Base-by-base conservation (phyloP, 202 grass and related monocot genomes). In the Setaria viridis region DNA sequence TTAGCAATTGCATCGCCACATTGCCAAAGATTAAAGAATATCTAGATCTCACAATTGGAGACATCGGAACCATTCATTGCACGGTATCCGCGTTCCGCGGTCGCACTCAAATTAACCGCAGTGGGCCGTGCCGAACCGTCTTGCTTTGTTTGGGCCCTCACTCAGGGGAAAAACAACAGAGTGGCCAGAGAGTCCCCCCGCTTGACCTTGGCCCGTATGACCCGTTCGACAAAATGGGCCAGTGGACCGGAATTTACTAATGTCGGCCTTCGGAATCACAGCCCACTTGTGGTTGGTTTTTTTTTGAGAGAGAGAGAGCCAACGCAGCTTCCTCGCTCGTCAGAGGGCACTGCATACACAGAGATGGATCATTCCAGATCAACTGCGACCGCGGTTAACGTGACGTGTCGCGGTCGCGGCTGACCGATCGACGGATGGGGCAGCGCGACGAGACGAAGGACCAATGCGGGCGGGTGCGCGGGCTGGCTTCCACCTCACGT, bases 401-500 rank as follows among this genome's bases (percentile, higher is more conserved):
- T 42, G 65, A 46, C 41, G 46, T 46, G 67, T 12, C 32, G 45
- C 30, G 9, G 67, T 32, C 46, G 11, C 30, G 42, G 76, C 76
- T 53, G 55, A 74, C 2, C 5, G 33, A 16, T 16, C 6, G 21
- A 74, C 49, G 19, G 41, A 76, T 34, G 8, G 45, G 9, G 33
- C 79, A 56, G 80, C 32, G 12, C 74, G 3, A 32, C n/a, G 5
- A 9, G 9, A 35, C 32, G 34, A 17, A 46, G 3, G 51, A 60
- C 79, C 67, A 87, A 87, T 14, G 45, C 63, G 35, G 25, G 25
- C 25, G 25, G 25, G 25, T 25, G 25, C 25, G 25, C 25, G 25
- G 47, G 16, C 9, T 70, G 70, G 81, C 64, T 42, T 91, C 62
- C 54, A 14, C 16, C 55, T 90, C 90, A 92, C 85, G 90, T 88